Base-by-base conservation (phyloP, 1,284 basidiomycete genomes). In the Phylloboletellus chloephorus region DNA sequence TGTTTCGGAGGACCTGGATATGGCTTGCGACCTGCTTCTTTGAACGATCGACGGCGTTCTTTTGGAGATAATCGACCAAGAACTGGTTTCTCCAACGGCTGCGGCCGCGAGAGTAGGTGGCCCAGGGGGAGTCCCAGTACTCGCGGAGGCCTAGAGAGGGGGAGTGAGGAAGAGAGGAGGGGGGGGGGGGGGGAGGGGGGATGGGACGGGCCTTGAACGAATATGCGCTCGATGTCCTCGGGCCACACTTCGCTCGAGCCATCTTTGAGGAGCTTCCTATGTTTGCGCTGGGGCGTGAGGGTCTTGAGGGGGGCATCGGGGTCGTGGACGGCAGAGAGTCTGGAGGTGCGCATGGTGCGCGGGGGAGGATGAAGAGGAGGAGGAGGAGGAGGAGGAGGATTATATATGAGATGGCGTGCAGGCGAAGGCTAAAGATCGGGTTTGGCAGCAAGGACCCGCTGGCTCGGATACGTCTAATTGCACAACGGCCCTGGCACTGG, bases 21-120 rank as follows among this genome's bases (percentile, higher is more conserved):
- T 88, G 85, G 57, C 80, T 84, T 13, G 86, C 85, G 52, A 88
- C 85, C 60, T 88, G 84, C 58, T 88, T 88, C 71, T 85, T 87
- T 29, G 81, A 73, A 24, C 85, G 78, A 21, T 71, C 69, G 54
- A 88, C 76, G 43, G 79, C 81, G 30, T 69, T 65, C 50, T 73
- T 76, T 44, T 76, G 70, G 44, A 88, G 74, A 54, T 82, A 81
- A 49, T 87, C 83, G 56, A 88, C 84, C 48, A 88, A 74, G 56
- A 80, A 88, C 63, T 86, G 82, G 64, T 88, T 88, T 37, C 85
- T 72, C 81, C 82, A 87, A 43, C 83, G 69, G 49, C 79, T 82
- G 54, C 85, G 78, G 17, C 84, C 84, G 12, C 80, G 76, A 22
- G 80, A 81, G 57, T 80, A 83, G 30, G 79, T 82, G 0, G 82